These are phyloP conservation scores for Reticulascus tulasneorum DNA, from an alignment of 2,329 filamentous ascomycete species.

Conservation along the genomic window DNA sequence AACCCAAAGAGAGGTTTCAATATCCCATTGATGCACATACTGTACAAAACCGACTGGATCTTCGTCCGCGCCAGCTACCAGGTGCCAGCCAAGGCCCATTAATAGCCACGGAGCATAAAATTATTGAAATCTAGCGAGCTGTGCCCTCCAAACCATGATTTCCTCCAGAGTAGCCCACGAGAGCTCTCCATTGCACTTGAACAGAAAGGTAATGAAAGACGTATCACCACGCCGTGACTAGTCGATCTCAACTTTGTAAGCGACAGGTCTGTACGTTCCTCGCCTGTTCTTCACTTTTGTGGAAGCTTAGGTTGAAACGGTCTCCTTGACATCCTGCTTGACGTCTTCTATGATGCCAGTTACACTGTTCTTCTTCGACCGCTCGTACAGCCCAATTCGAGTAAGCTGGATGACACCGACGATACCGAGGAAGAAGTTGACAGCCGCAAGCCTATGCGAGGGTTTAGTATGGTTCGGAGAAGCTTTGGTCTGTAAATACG, in stretches of 20 bases:
- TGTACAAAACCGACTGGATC: slow-evolving; percentile 1
- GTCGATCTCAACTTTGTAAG: slow-evolving; percentile 1
- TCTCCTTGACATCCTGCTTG: slow-evolving; percentile 34
- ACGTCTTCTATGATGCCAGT: slow-evolving; percentile 31
- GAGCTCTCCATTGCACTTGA: neutral
- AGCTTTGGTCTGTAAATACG: slow-evolving; percentile 23
- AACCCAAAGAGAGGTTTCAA: neutral
- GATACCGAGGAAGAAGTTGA: slow-evolving; percentile 95
- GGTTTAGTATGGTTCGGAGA: neutral
- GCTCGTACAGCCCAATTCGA: slow-evolving; percentile 68
- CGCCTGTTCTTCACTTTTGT: neutral
- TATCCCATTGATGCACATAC: slow-evolving; percentile 1
- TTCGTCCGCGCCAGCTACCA: slow-evolving; percentile 1
- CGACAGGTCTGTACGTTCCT: neutral
- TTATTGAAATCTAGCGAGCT: too few relatives aligned
- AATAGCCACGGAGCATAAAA: too few relatives aligned
- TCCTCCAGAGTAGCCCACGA: neutral
- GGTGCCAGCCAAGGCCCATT: too few relatives aligned
- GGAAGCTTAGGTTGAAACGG: slow-evolving; percentile 10
- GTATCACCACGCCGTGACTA: neutral
- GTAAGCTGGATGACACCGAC: slow-evolving; percentile 80
- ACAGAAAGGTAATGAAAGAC: neutral
- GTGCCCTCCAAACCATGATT: neutral
- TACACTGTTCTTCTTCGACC: slow-evolving; percentile 51
- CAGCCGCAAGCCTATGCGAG: slow-evolving; percentile 68